A percentile compares a stretch with the other conserved stretches of the same genome.
These are phyloP conservation scores for Dioszegia crocea DNA, from an alignment of 768 basidiomycete genomes.

Conservation along the genomic window DNA sequence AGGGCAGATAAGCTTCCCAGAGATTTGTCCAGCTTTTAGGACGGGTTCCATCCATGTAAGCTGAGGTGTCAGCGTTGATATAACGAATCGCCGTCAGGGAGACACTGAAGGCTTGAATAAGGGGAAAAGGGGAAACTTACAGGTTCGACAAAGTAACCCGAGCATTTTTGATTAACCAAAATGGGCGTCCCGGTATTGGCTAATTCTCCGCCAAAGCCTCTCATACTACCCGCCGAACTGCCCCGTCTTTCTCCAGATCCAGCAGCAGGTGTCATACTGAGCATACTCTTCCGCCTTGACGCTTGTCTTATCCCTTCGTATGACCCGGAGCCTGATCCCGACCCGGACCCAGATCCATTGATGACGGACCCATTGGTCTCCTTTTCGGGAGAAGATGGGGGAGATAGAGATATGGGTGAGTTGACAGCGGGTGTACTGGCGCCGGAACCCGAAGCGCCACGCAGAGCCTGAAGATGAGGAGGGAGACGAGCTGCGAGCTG, in stretches of 20 bases:
- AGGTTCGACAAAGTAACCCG: constrained; percentile 95
- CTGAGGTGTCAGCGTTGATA: constrained; percentile 50
- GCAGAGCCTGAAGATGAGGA: constrained; percentile 57
- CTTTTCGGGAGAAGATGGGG: constrained; percentile 34
- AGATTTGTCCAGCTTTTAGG: constrained; percentile 67
- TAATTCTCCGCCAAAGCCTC: constrained; percentile 7
- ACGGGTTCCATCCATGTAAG: constrained; percentile 95
- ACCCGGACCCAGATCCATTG: constrained; percentile 5
- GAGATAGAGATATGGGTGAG: constrained; percentile 27
- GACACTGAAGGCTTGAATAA: too few species aligned
- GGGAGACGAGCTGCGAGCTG: constrained; percentile 56
- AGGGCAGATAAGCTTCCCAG: constrained; percentile 88
- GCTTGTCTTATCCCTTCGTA: neutral
- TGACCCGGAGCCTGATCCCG: neutral
- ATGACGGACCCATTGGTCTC: constrained; percentile 9
- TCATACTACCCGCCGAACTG: neutral
- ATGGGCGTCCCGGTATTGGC: constrained; percentile 36
- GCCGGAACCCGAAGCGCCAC: constrained; percentile 27
- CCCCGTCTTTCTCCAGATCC: neutral
- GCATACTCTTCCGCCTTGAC: constrained; percentile 21
- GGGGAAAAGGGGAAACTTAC: constrained; percentile 52
- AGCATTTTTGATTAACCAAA: constrained; percentile 75
- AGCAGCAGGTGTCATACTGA: constrained; percentile 41
- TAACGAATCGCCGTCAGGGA: too few species aligned
- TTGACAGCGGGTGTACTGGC: constrained; percentile 16